These are phyloP conservation scores for Fabrea salina DNA, from an alignment of 169 alveolate genomes.

Conservation along the genomic window DNA sequence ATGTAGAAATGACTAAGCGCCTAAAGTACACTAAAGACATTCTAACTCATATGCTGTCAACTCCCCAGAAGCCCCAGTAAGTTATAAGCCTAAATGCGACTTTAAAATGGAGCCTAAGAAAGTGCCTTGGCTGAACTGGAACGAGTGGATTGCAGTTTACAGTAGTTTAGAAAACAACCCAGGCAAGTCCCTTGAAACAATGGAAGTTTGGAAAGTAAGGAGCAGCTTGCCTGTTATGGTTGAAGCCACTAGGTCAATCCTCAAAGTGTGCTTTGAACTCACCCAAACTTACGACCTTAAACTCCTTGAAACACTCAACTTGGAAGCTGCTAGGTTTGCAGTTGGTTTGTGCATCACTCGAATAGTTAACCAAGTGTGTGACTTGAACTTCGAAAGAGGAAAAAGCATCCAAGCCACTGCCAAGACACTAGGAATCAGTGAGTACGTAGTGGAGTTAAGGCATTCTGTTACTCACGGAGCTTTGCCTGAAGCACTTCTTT, in stretches of 20 bases:
- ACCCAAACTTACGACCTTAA: background rate
- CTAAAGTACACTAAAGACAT: conserved; percentile 77
- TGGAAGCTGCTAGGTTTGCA: background rate
- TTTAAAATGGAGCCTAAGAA: no score
- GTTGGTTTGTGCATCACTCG: background rate
- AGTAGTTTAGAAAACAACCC: background rate
- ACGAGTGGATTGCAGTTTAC: background rate
- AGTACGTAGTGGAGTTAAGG: conserved; percentile 4
- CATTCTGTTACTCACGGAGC: conserved; percentile 11
- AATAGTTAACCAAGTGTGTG: background rate
- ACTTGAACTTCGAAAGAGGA: background rate
- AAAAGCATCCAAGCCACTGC: background rate
- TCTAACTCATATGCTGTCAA: conserved; percentile 71
- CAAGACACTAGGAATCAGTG: background rate
- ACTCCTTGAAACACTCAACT: background rate
- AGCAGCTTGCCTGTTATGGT: conserved; percentile 6
- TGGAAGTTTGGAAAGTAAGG: background rate
- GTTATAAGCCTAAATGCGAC: no score
- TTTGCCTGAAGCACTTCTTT: background rate
- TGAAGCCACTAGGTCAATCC: background rate
- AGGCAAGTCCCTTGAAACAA: background rate
- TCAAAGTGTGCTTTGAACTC: background rate
- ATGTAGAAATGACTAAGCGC: conserved; percentile 85
- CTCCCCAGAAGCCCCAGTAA: no score
- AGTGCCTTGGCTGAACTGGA: conserved; percentile 26